Conservation (phyloP, 78 protist species). For the Isochrysis galbana region DNA sequence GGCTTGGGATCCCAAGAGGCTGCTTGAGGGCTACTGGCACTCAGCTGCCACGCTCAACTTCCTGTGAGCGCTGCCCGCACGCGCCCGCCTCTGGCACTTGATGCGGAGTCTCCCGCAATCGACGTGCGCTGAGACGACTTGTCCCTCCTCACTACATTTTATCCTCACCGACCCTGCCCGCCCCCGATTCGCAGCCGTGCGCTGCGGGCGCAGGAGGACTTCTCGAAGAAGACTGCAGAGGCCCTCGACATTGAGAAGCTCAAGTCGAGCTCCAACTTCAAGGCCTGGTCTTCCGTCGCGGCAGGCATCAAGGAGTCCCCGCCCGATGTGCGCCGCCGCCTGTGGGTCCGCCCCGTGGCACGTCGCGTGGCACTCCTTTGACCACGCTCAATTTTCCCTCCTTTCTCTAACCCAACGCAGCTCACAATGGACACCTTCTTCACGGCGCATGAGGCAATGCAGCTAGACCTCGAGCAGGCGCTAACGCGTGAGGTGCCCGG, state of each 20-base stretch:
- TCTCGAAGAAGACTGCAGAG: not conserved
- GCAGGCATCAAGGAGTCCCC: not conserved
- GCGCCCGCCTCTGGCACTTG: not conserved
- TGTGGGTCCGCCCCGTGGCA: too few relatives aligned
- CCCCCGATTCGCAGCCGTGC: too few relatives aligned
- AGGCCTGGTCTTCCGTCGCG: not conserved
- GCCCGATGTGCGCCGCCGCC: not conserved
- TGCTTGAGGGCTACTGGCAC: constrained; percentile 54
- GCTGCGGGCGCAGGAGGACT: not conserved
- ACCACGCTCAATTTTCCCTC: too few relatives aligned
- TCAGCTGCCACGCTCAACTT: constrained; percentile 67
- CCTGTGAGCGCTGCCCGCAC: constrained; percentile 45
- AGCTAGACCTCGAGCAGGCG: constrained; percentile 62
- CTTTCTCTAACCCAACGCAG: too few relatives aligned
- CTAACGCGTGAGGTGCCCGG: constrained; percentile 39
- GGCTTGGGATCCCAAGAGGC: constrained; percentile 59
- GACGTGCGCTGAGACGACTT: too few relatives aligned
- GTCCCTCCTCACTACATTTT: too few relatives aligned
- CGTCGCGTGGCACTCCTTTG: too few relatives aligned
- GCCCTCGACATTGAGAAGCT: not conserved
- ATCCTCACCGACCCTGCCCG: too few relatives aligned
- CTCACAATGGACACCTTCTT: constrained; percentile 20
- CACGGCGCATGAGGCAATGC: constrained; percentile 70
- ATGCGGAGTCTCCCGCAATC: too few relatives aligned
- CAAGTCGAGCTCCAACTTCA: not conserved